Conservation (phyloP, 495 filamentous ascomycete species). For the Aspergillus sparsus region DNA sequence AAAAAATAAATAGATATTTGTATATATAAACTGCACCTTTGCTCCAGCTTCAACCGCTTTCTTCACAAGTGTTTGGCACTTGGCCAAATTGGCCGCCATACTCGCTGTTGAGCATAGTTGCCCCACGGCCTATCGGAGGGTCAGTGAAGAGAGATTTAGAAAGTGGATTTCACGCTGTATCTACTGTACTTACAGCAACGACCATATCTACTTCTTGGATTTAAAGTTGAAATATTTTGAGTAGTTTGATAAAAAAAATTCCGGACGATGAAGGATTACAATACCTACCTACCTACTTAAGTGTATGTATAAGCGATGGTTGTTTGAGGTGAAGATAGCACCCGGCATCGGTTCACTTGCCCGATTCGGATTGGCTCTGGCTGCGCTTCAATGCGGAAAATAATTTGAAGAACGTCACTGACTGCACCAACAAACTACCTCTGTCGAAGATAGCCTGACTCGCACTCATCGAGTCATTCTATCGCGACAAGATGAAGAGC, state of each 20-base stretch:
- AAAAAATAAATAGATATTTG: neutral
- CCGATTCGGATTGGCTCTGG: slow-evolving; percentile 23
- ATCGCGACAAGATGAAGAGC: slow-evolving; percentile 71
- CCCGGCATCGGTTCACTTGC: slow-evolving; percentile 27
- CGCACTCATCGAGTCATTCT: slow-evolving; percentile 20
- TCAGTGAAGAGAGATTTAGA: slow-evolving; percentile 6
- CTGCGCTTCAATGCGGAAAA: slow-evolving; percentile 20
- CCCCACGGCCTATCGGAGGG: slow-evolving; percentile 67
- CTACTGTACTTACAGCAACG: slow-evolving; percentile 34
- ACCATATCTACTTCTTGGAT: slow-evolving; percentile 30
- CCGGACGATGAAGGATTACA: too few relatives aligned
- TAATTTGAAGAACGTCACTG: slow-evolving; percentile 22
- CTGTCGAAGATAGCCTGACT: slow-evolving; percentile 20
- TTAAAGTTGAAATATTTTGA: neutral
- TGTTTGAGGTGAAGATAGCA: neutral
- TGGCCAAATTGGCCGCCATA: slow-evolving; percentile 74
- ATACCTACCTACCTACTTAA: too few relatives aligned
- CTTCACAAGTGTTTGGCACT: slow-evolving; percentile 69
- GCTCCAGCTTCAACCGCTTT: slow-evolving; percentile 76
- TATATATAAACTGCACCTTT: slow-evolving; percentile 53
- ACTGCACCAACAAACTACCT: slow-evolving; percentile 17
- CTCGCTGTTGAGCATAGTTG: slow-evolving; percentile 83
- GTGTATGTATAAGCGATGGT: neutral
- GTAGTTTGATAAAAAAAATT: neutral
- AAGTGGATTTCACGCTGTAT: neutral